Percentiles rank a stretch among this genome's conserved stretches.
Evolutionary conservation across 2,329 filamentous ascomycete species (phyloP).

Genomic region (Tolypocladium sp.): DNA sequence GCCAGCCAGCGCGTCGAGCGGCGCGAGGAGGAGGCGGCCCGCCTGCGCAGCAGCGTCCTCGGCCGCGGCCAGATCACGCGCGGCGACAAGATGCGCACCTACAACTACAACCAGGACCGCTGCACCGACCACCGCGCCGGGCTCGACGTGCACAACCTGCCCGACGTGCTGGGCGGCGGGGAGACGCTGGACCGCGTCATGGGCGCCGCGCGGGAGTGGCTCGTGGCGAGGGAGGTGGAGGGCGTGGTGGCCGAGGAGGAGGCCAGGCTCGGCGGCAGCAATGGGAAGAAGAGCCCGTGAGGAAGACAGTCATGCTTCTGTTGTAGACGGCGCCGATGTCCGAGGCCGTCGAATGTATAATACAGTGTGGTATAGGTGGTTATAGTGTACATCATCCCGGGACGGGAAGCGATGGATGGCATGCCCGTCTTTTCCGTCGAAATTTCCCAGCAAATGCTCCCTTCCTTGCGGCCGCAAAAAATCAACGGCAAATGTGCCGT

Average conservation of each 20-base stretch:
- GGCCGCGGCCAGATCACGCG: slow-evolving; percentile 75
- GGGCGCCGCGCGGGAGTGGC: slow-evolving; percentile 68
- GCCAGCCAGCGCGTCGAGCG: slow-evolving; percentile 73
- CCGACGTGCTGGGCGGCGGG: slow-evolving; percentile 68
- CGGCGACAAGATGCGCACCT: slow-evolving; percentile 89
- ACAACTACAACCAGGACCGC: slow-evolving; percentile 67
- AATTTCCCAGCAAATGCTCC: not conserved
- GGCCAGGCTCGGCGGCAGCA: too few relatives aligned
- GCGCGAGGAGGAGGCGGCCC: slow-evolving; percentile 70
- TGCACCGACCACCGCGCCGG: slow-evolving; percentile 86
- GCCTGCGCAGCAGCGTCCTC: slow-evolving; percentile 68
- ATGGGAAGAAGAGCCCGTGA: not conserved
- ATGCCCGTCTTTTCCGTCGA: not conserved
- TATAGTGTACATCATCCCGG: not conserved
- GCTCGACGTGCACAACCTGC: slow-evolving; percentile 68
- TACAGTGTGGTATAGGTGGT: not conserved
- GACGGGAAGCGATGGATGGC: not conserved
- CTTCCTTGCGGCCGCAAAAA: not conserved
- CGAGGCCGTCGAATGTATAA: not conserved
- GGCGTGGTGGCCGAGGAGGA: slow-evolving; percentile 58
- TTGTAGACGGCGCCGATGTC: not conserved
- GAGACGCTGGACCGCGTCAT: slow-evolving; percentile 66
- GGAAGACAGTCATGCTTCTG: not conserved
- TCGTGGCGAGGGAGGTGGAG: slow-evolving; percentile 66
- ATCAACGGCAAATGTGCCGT: not conserved